A percentile compares a stretch with the other conserved stretches of the same genome.
phyloP scores from a whole-genome alignment of 148 eudicot species.

The Nepenthes mirabilis region DNA sequence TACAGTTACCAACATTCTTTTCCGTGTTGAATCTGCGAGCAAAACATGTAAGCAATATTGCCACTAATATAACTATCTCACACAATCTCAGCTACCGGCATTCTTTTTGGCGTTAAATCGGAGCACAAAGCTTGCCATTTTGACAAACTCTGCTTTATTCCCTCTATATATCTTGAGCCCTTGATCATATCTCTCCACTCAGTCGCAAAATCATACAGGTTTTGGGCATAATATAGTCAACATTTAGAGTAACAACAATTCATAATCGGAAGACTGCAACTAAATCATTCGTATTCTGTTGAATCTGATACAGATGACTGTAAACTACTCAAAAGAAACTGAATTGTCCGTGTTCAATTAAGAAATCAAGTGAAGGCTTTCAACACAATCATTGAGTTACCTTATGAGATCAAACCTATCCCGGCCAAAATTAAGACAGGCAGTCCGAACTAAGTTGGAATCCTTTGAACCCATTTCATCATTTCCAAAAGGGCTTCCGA shows the following conservation, averaged over 20 bases:
- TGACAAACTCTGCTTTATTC: not conserved
- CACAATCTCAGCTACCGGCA: too few relatives aligned
- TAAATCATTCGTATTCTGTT: not conserved
- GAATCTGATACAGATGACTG: not conserved
- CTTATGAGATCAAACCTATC: constrained; percentile 37
- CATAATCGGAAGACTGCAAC: not conserved
- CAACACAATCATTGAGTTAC: constrained; percentile 10
- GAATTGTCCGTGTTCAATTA: too few relatives aligned
- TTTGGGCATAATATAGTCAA: constrained; percentile 3
- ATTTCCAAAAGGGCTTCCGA: constrained; percentile 25
- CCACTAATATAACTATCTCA: too few relatives aligned
- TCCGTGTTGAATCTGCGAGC: too few relatives aligned
- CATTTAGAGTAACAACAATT: too few relatives aligned
- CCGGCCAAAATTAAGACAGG: constrained; percentile 46
- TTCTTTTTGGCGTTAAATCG: too few relatives aligned
- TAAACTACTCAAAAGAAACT: too few relatives aligned
- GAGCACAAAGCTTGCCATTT: not conserved
- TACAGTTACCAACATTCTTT: too few relatives aligned
- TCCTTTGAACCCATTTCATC: constrained; percentile 21
- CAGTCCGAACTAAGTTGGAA: constrained; percentile 35
- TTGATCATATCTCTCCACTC: constrained; percentile 1
- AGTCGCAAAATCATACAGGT: constrained; percentile 13
- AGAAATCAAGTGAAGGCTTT: not conserved
- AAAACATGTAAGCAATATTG: too few relatives aligned
- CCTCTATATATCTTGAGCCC: not conserved